phyloP scores from a whole-genome alignment of 176 grass and related monocot species.

The Thalia dealbata region DNA sequence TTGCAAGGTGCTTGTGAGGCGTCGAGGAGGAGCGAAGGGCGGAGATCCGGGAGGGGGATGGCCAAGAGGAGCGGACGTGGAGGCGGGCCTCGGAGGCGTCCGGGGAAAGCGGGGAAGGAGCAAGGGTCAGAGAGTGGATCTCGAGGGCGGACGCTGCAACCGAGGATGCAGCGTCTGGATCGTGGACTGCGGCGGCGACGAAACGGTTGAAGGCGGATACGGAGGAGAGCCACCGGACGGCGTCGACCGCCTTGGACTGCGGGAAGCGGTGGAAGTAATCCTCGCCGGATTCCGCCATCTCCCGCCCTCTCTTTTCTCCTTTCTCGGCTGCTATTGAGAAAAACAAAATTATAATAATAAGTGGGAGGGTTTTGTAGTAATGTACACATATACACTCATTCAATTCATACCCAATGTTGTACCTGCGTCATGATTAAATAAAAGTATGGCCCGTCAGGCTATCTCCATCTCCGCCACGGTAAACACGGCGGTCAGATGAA shows the following conservation, averaged over 20 bases:
- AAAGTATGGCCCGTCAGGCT: no score
- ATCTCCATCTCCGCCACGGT: no score
- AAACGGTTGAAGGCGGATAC: constrained; percentile 31
- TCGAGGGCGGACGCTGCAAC: constrained; percentile 7
- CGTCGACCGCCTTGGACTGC: constrained; percentile 38
- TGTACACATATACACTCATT: background rate
- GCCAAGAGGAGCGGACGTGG: constrained; percentile 29
- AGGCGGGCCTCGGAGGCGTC: background rate
- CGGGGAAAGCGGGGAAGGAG: constrained; percentile 11
- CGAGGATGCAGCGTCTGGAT: constrained; percentile 15
- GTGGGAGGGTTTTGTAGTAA: background rate
- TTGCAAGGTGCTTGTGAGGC: constrained; percentile 27
- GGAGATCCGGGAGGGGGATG: constrained; percentile 37
- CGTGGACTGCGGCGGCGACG: constrained; percentile 43
- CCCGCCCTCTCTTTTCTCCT: background rate
- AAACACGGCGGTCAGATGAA: no score
- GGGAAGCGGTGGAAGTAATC: constrained; percentile 37
- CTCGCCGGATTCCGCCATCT: constrained; percentile 33
- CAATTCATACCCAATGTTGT: no score
- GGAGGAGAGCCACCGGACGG: constrained; percentile 61
- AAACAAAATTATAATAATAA: background rate
- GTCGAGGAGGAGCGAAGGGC: constrained; percentile 47
- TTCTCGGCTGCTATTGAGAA: background rate
- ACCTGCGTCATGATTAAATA: no score
- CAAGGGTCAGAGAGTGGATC: constrained; percentile 29